A percentile compares a stretch with the other conserved stretches of the same genome.
Conservation (phyloP, 768 basidiomycete species). For the Roridomyces roridus region DNA sequence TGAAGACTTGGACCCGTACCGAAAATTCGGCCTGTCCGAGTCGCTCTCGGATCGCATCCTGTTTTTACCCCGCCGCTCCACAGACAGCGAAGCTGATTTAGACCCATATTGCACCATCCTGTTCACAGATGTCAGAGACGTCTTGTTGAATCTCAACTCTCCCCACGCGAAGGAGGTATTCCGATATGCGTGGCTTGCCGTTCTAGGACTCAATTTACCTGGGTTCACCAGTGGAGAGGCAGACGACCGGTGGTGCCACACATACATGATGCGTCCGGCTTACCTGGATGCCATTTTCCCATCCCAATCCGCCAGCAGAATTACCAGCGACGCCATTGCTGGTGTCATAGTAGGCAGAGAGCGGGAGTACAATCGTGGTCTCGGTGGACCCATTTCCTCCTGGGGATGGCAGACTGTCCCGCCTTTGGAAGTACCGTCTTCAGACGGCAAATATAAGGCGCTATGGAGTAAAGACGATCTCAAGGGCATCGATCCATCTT, state of each 20-base stretch:
- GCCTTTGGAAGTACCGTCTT: conserved; percentile 54
- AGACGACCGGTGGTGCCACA: conserved; percentile 75
- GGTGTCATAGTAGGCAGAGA: conserved; percentile 74
- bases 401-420: conserved; percentile 64
- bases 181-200: conserved; percentile 72
- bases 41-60: conserved; percentile 47
- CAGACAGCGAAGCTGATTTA: conserved; percentile 49
- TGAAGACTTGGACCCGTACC: conserved; percentile 64
- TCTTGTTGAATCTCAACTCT: conserved; percentile 57
- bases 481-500: conserved; percentile 50
- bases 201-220: conserved; percentile 75
- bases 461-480: conserved; percentile 56
- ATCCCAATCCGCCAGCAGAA: conserved; percentile 32
- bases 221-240: conserved; percentile 58
- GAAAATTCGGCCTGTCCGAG: conserved; percentile 70
- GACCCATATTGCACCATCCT: conserved; percentile 81
- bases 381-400: conserved; percentile 66
- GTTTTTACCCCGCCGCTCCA: conserved; percentile 60
- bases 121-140: conserved; percentile 71
- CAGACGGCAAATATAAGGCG: conserved; percentile 37
- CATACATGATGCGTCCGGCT: conserved; percentile 49
- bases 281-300: conserved; percentile 64
- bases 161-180: conserved; percentile 57
- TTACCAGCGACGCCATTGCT: conserved; percentile 65
- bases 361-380: conserved; percentile 61